A percentile compares a stretch with the other conserved stretches of the same genome.
Evolutionary conservation across 2,329 filamentous ascomycete species (phyloP).

Genomic region (Apiospora rasikravindrae): DNA sequence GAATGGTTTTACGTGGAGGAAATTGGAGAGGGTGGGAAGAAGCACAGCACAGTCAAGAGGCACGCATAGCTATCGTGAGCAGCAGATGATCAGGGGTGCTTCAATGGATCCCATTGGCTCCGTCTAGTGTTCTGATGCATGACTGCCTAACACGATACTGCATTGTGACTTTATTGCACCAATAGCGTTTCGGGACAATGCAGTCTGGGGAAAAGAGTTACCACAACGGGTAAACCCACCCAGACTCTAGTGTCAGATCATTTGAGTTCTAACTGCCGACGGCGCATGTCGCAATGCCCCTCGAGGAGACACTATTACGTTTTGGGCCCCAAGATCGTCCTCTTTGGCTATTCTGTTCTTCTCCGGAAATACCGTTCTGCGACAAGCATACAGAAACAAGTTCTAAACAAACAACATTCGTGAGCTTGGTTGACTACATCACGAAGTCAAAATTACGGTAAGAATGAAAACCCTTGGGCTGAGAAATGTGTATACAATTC

Average conservation of each 20-base stretch:
- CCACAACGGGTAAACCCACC: not conserved
- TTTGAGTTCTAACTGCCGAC: not conserved
- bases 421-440: not conserved
- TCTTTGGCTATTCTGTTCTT: not conserved
- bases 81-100: not conserved
- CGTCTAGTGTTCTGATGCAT: not conserved
- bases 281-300: not conserved
- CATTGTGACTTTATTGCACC: not conserved
- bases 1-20: no score
- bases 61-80: not conserved
- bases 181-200: not conserved
- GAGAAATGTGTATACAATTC: no score
- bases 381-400: not conserved
- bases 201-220: not conserved
- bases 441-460: not conserved
- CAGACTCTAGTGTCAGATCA: not conserved
- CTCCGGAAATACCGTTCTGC: not conserved
- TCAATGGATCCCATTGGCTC: not conserved
- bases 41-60: no score
- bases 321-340: not conserved
- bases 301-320: not conserved
- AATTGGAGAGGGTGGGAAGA: no score
- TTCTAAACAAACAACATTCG: not conserved
- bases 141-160: not conserved
- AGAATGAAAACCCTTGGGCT: not conserved